These are phyloP conservation scores for Xylaria sp. DNA, from an alignment of 2,329 filamentous ascomycete genomes.

Conservation along the genomic window DNA sequence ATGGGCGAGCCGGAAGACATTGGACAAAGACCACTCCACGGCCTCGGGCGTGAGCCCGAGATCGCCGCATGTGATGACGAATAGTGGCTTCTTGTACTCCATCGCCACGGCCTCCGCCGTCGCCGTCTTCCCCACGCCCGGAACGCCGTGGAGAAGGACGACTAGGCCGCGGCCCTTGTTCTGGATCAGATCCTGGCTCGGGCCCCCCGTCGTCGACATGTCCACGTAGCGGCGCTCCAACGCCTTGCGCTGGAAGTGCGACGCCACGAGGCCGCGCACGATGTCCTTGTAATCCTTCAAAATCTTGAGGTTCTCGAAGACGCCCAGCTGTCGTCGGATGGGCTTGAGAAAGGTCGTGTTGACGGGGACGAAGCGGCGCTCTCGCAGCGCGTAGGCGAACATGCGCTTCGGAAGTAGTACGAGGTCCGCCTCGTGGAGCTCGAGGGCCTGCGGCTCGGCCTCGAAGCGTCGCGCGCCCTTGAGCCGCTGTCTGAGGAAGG, in stretches of 20 bases:
- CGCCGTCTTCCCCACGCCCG: constrained; percentile 61
- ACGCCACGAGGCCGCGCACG: constrained; percentile 53
- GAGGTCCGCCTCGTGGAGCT: constrained; percentile 46
- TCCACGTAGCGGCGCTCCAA: constrained; percentile 49
- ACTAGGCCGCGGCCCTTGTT: constrained; percentile 58
- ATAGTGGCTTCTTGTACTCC: constrained; percentile 56
- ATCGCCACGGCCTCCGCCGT: constrained; percentile 57
- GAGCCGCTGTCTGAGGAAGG: constrained; percentile 50
- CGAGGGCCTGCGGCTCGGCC: constrained; percentile 44
- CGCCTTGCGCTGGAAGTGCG: constrained; percentile 54
- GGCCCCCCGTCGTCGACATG: constrained; percentile 42
- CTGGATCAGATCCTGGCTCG: constrained; percentile 55
- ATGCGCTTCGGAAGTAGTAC: constrained; percentile 54
- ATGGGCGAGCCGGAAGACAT: constrained; percentile 56
- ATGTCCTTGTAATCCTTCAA: constrained; percentile 55
- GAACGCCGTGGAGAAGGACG: constrained; percentile 58
- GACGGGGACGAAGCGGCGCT: constrained; percentile 53
- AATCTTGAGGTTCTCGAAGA: constrained; percentile 55
- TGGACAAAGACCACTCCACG: constrained; percentile 54
- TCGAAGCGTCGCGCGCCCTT: constrained; percentile 51
- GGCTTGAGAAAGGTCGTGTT: constrained; percentile 51
- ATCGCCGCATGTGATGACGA: constrained; percentile 61
- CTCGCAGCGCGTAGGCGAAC: constrained; percentile 55
- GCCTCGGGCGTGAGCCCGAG: constrained; percentile 54
- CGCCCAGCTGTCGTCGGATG: constrained; percentile 49